These are phyloP conservation scores for Exophiala viscosa DNA, from an alignment of 2,329 filamentous ascomycete genomes.

Conservation along the genomic window DNA sequence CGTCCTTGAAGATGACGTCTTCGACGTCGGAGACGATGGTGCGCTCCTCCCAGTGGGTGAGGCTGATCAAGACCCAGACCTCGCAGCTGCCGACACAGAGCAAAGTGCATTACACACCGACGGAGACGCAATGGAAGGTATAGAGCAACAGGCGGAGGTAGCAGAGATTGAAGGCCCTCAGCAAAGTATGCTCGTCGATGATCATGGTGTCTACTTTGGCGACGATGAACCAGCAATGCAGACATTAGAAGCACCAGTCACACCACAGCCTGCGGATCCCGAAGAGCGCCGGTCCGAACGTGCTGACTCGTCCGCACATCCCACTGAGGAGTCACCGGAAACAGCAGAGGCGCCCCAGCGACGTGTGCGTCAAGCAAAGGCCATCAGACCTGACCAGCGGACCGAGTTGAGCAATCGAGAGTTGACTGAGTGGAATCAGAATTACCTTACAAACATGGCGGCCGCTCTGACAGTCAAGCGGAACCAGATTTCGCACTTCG, in stretches of 20 bases:
- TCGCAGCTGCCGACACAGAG: background rate
- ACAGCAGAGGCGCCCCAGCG: slow-evolving; percentile 31
- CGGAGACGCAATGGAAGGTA: background rate
- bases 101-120: background rate
- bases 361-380: slow-evolving; percentile 36
- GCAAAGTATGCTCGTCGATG: slow-evolving; percentile 30
- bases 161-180: slow-evolving; percentile 6
- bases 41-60: slow-evolving; percentile 45
- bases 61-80: slow-evolving; percentile 15
- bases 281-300: slow-evolving; percentile 18
- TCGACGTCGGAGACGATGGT: slow-evolving; percentile 61
- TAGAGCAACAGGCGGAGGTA: background rate
- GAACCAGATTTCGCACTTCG: slow-evolving; percentile 37
- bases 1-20: slow-evolving; percentile 51
- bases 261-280: slow-evolving; percentile 9
- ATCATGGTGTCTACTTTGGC: slow-evolving; percentile 28
- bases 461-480: slow-evolving; percentile 44
- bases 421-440: slow-evolving; percentile 54
- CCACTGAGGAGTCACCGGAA: slow-evolving; percentile 10
- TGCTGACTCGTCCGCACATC: slow-evolving; percentile 10
- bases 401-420: slow-evolving; percentile 56
- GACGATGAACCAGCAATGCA: slow-evolving; percentile 32
- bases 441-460: slow-evolving; percentile 61
- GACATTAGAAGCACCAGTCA: slow-evolving; percentile 26
- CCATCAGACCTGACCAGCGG: slow-evolving; percentile 46